These are phyloP conservation scores for Teunomyces gatunensis DNA, from an alignment of 805 yeast genomes.

Conservation along the genomic window DNA sequence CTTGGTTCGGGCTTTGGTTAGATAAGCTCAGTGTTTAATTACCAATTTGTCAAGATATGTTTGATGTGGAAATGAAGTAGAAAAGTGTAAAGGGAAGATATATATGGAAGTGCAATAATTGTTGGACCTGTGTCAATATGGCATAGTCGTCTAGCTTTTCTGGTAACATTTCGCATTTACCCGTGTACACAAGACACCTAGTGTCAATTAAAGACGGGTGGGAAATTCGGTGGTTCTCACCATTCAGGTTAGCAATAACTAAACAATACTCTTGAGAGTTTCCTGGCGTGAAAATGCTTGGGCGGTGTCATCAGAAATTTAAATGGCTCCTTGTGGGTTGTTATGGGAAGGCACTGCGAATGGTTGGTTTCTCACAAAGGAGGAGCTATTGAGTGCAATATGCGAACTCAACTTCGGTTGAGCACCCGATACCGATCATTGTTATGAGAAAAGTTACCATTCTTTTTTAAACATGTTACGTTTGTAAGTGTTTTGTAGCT, in stretches of 20 bases:
- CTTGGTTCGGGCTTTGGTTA: no score
- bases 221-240: slow-evolving; percentile 66
- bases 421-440: slow-evolving; percentile 66
- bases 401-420: slow-evolving; percentile 41
- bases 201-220: slow-evolving; percentile 39
- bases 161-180: slow-evolving; percentile 48
- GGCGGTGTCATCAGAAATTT: slow-evolving; percentile 57
- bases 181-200: slow-evolving; percentile 34
- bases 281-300: slow-evolving; percentile 56
- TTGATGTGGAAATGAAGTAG: background rate
- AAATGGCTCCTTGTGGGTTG: slow-evolving; percentile 13
- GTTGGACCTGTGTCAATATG: slow-evolving; percentile 6
- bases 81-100: background rate
- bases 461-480: slow-evolving; percentile 8
- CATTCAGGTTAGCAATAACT: slow-evolving; percentile 29
- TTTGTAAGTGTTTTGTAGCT: background rate
- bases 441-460: slow-evolving; percentile 42
- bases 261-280: slow-evolving; percentile 51
- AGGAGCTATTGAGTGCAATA: slow-evolving; percentile 59
- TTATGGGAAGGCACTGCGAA: slow-evolving; percentile 57
- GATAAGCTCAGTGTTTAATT: no score
- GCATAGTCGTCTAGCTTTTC: slow-evolving; percentile 30
- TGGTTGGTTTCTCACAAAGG: slow-evolving; percentile 46
- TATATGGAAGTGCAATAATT: background rate
- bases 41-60: no score